Evolutionary conservation across 2,329 filamentous ascomycete species (phyloP).

Genomic region (Aspergillus amoenus): DNA sequence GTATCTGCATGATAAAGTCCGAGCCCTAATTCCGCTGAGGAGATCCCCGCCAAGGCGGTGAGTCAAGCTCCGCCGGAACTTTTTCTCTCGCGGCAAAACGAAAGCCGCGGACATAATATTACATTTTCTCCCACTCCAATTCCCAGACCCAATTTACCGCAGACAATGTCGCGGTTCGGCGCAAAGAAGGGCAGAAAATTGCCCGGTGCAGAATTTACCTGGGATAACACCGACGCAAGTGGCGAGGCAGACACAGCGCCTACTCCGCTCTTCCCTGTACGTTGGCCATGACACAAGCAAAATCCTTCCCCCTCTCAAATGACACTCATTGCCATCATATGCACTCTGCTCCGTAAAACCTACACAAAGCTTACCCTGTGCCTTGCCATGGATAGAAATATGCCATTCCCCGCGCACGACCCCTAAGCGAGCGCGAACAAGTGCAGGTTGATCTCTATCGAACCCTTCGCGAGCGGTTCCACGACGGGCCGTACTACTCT

Average conservation of each 20-base stretch:
- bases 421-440: constrained; percentile 44
- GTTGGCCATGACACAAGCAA: constrained; percentile 15
- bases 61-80: constrained; percentile 18
- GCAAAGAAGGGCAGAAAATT: constrained; percentile 39
- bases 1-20: background rate
- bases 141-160: background rate
- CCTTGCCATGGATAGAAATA: constrained; percentile 33
- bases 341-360: background rate
- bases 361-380: background rate
- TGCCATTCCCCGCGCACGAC: constrained; percentile 32
- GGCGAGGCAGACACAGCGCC: constrained; percentile 46
- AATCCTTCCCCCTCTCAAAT: background rate
- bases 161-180: constrained; percentile 41
- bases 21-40: background rate
- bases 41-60: constrained; percentile 23
- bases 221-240: constrained; percentile 37
- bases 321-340: background rate
- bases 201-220: constrained; percentile 43
- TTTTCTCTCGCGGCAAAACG: constrained; percentile 19
- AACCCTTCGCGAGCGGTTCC: constrained; percentile 53
- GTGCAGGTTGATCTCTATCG: constrained; percentile 52
- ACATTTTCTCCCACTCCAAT: background rate
- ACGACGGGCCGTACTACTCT: constrained; percentile 61
- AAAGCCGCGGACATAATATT: background rate
- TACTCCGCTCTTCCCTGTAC: constrained; percentile 49